Percentiles rank a stretch among this genome's conserved stretches.
Evolutionary conservation across 2,329 filamentous ascomycete species (phyloP).

Genomic region (Epichloe bromicola): DNA sequence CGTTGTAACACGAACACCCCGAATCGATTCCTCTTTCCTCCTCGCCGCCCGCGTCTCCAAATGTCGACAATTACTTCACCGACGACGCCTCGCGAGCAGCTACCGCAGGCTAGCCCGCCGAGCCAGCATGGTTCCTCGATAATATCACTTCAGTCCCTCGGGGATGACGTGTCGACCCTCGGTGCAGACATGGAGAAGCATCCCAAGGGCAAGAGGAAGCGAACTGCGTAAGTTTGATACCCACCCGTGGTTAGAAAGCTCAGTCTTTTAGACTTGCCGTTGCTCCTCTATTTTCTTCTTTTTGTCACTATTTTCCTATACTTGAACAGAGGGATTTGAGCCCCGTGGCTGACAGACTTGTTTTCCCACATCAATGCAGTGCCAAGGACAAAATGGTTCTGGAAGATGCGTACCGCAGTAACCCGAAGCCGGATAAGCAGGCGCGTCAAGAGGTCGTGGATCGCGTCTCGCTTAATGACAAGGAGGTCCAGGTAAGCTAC

Average conservation of each 20-base stretch:
- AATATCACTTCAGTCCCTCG: conserved; percentile 7
- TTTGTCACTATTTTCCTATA: neutral
- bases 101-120: conserved; percentile 11
- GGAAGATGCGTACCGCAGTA: conserved; percentile 70
- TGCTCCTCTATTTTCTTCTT: neutral
- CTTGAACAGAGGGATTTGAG: neutral
- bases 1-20: conserved; percentile 2
- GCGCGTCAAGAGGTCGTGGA: conserved; percentile 74
- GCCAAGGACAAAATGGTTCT: conserved; percentile 81
- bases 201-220: conserved; percentile 48
- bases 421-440: conserved; percentile 84
- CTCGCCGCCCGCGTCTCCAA: conserved; percentile 5
- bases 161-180: neutral
- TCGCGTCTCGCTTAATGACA: conserved; percentile 80
- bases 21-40: neutral
- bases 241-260: neutral
- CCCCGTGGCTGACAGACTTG: conserved; percentile 8
- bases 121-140: conserved; percentile 13
- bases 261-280: too few relatives aligned
- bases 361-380: conserved; percentile 31
- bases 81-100: conserved; percentile 12
- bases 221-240: conserved; percentile 42
- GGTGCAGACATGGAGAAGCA: conserved; percentile 27
- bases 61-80: conserved; percentile 15
- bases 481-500: conserved; percentile 77